Evolutionary conservation across 495 filamentous ascomycete genomes (phyloP), one percentile per base, ranked within the genome.

Genomic region (Penicillium maclennaniae): DNA sequence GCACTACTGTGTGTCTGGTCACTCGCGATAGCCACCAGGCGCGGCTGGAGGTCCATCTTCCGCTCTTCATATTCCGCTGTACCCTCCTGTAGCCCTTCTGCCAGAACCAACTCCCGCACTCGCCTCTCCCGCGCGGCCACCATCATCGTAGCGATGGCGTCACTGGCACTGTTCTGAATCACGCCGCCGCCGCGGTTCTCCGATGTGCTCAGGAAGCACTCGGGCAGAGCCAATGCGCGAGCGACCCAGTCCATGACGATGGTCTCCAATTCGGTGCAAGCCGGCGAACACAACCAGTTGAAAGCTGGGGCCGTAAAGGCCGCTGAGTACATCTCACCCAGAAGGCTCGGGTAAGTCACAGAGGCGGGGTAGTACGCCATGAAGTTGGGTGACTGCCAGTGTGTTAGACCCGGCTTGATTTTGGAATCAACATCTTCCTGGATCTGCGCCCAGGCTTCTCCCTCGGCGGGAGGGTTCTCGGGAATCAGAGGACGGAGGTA

Each of bases 331-430:
- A 98, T 84, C 70, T 98, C 93, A 5, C 91, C 93, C 3, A 98
- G 83, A 66, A 97, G 89, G 42, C 83, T 86, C 0, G 93, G 92
- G 70, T 87, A 97, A 37, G 86, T 86, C 44, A 85, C 85, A 37
- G 79, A 81, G 16, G 91, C 90, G 14, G 93, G 90, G 71, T 88
- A 98, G 81, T 92, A 98, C 34, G 93, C 93, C 81, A 96, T 88
- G 79, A 96, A 98, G 67, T 93, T 92, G 2, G 93, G 93, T 3
- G 85, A 88, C 68, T 96, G 89, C 88, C 93, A 98, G 71, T 97
- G 93, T 0, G 93, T 98, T 48, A 98, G 72, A 4, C 93, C 93
- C 0, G 93, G 93, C 68, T 96, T 84, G 68, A 97, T 96, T 62
- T 93, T 90, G 14, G 80, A 67, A 59, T 92, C 88, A 43, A 97